These are phyloP conservation scores for Fusarium pseudonygamai DNA, from an alignment of 2,329 filamentous ascomycete species.

Conservation along the genomic window DNA sequence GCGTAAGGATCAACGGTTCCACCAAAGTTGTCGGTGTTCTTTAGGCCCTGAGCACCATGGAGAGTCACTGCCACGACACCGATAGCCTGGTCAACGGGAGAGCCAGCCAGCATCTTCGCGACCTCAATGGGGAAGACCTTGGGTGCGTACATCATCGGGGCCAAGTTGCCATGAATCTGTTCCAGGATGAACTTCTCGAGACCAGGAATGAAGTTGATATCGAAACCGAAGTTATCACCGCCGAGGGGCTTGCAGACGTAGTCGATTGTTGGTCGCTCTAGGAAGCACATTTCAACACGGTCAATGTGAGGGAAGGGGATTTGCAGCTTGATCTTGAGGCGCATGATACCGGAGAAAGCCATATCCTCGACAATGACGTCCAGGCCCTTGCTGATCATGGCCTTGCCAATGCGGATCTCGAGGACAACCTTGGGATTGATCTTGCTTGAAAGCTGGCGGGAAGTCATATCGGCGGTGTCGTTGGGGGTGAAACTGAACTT, in stretches of 20 bases:
- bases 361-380: conserved; percentile 99
- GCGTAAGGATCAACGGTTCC: conserved; percentile 93
- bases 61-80: conserved; percentile 92
- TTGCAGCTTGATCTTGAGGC: conserved; percentile 96
- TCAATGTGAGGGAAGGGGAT: conserved; percentile 96
- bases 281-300: conserved; percentile 92
- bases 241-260: conserved; percentile 98
- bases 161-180: conserved; percentile 92
- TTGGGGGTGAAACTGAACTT: conserved; percentile 99
- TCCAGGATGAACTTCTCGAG: conserved; percentile 94
- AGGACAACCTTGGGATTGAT: conserved; percentile 96
- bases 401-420: conserved; percentile 94
- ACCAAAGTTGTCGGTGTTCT: conserved; percentile 94
- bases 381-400: conserved; percentile 94
- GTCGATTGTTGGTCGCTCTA: conserved; percentile 88
- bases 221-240: conserved; percentile 94
- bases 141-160: conserved; percentile 97
- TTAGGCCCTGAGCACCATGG: conserved; percentile 89
- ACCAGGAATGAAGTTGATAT: conserved; percentile 98
- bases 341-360: conserved; percentile 94
- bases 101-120: conserved; percentile 96
- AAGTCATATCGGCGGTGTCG: conserved; percentile 90
- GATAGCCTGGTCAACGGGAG: conserved; percentile 93
- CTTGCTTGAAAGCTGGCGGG: conserved; percentile 90
- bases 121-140: conserved; percentile 99